Base-by-base conservation (phyloP, 495 filamentous ascomycete genomes). In the Chaetomium fimeti region DNA sequence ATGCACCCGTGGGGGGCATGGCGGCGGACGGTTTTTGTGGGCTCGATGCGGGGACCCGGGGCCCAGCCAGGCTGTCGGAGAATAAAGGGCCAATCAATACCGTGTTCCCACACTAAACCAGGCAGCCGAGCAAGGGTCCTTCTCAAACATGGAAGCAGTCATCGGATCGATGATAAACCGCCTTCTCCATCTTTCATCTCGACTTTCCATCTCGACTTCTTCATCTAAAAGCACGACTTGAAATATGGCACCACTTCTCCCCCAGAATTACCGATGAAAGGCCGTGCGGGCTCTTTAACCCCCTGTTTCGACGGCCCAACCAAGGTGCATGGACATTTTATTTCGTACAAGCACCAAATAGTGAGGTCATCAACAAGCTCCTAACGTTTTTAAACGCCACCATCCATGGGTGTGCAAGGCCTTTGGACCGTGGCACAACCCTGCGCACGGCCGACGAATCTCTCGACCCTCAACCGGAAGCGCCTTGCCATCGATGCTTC, bases 351-450 rank as follows among this genome's bases (percentile, higher is more conserved):
- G n/a, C 43, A 47, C n/a, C 43, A 18, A 20, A 24, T 20, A n/a
- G 28, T 27, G 20, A 32, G 52, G 18, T 55, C 52, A 20, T 32
- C 42, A 24, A 29, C 25, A 1, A 32, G n/a, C 5, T 4, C 40
- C 13, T 2, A 9, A n/a, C 1, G 22, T 40, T 40, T 1, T 28
- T 16, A 28, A 15, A 4, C 60, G 65, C 51, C 74, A n/a, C n/a
- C n/a, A n/a, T n/a, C n/a, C n/a, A 98, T 98, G 94, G 94, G 94
- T 88, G 94, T 98, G 58, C 94, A 92, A 72, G 92, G 92, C 61
- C 91, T 98, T 62, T 98, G 94, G 94, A 91, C 89, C 47, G 89
- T 98, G 55, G 81, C 97, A 64, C 89, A 95, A 75, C 94, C 94
- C 38, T 96, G 89, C 71, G 94, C 93, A 28, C 87, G 89, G 25